Evolutionary conservation across 1,284 basidiomycete species (phyloP).

Genomic region (Psilocybe mexicana): DNA sequence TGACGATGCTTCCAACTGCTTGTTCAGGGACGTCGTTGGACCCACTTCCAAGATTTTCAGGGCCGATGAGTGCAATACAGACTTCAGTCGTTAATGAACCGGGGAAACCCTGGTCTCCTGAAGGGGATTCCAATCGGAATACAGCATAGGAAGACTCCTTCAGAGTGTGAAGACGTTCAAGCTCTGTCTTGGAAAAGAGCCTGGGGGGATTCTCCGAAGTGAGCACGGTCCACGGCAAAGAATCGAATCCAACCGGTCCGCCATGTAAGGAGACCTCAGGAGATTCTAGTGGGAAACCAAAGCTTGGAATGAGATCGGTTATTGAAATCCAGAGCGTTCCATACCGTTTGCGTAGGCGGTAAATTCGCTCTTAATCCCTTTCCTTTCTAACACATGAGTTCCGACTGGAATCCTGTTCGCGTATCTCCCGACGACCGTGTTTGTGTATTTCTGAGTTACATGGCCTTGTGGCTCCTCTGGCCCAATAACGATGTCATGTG

Average conservation of each 20-base stretch:
- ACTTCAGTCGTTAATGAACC: slow-evolving; percentile 62
- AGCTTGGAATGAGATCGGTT: slow-evolving; percentile 7
- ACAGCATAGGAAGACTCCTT: slow-evolving; percentile 43
- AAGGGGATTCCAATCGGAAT: slow-evolving; percentile 58
- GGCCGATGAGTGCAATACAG: slow-evolving; percentile 55
- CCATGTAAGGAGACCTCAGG: slow-evolving; percentile 71
- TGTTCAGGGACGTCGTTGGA: slow-evolving; percentile 35
- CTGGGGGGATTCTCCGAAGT: slow-evolving; percentile 39
- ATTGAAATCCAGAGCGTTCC: slow-evolving; percentile 15
- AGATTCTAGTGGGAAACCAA: slow-evolving; percentile 41
- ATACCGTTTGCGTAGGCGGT: slow-evolving; percentile 53
- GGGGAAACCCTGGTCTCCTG: slow-evolving; percentile 69
- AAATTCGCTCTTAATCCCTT: slow-evolving; percentile 52
- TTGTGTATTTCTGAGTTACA: slow-evolving; percentile 63
- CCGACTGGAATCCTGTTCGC: slow-evolving; percentile 69
- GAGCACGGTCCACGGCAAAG: slow-evolving; percentile 50
- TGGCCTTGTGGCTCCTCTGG: slow-evolving; percentile 66
- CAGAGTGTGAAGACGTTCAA: slow-evolving; percentile 42
- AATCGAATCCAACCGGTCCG: slow-evolving; percentile 66
- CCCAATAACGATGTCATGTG: slow-evolving; percentile 73
- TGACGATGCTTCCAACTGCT: slow-evolving; percentile 60
- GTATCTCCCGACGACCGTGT: slow-evolving; percentile 72
- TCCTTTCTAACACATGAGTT: slow-evolving; percentile 51
- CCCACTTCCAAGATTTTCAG: slow-evolving; percentile 37
- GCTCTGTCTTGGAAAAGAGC: slow-evolving; percentile 60